phyloP scores from a whole-genome alignment of 2,329 filamentous ascomycete species.

The Stachybotrys chartarum region DNA sequence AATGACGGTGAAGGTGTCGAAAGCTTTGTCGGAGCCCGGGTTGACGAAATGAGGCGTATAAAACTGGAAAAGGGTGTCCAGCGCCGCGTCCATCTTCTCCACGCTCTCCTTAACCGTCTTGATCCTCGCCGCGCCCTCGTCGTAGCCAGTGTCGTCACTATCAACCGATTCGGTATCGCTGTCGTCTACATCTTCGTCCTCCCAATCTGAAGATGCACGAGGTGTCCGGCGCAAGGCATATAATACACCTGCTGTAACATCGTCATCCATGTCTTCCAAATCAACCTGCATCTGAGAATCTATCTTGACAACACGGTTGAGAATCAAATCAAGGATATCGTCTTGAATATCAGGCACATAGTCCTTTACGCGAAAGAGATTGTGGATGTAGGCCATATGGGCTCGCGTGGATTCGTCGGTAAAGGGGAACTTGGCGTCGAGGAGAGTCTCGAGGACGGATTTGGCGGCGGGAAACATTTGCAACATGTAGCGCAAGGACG shows the following conservation, averaged over 20 bases:
- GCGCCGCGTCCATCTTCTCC: conserved; percentile 82
- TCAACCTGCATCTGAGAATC: conserved; percentile 94
- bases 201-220: conserved; percentile 22
- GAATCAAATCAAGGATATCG: conserved; percentile 76
- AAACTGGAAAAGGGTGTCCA: conserved; percentile 80
- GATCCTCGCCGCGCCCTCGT: conserved; percentile 55
- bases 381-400: conserved; percentile 85
- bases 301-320: conserved; percentile 83
- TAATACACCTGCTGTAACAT: conserved; percentile 68
- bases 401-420: conserved; percentile 67
- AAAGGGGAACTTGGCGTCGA: conserved; percentile 66
- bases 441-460: conserved; percentile 58
- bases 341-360: conserved; percentile 74
- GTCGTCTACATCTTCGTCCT: conserved; percentile 51
- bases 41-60: conserved; percentile 68
- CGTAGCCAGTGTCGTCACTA: conserved; percentile 61
- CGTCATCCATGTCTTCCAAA: conserved; percentile 86
- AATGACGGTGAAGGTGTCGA: conserved; percentile 69
- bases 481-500: conserved; percentile 67
- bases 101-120: conserved; percentile 74
- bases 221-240: conserved; percentile 32
- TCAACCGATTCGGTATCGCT: conserved; percentile 66
- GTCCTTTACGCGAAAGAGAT: conserved; percentile 68
- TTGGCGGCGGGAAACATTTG: conserved; percentile 75
- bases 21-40: conserved; percentile 60